Conservation (phyloP, 1,139 yeast species). For the Debaryomyces psychrophilus region DNA sequence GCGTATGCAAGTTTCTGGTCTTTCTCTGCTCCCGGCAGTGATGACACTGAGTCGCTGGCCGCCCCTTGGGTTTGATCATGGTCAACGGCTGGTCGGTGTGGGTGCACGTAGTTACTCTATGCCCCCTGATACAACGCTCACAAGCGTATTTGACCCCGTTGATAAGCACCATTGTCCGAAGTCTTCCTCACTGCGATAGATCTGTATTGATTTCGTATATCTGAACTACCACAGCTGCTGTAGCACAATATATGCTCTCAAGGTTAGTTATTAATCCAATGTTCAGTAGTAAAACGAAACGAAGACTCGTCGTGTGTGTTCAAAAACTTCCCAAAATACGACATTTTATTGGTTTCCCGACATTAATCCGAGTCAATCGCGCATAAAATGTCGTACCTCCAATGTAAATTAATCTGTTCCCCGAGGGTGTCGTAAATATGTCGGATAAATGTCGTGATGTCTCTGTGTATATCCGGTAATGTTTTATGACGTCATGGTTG, state of each 20-base stretch:
- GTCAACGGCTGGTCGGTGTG: conserved; percentile 90
- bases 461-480: too few species aligned
- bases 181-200: neutral
- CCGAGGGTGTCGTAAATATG: too few species aligned
- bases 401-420: too few species aligned
- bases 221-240: neutral
- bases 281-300: neutral
- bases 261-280: neutral
- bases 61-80: conserved; percentile 93
- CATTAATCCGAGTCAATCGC: too few species aligned
- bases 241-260: neutral
- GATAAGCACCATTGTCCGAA: conserved; percentile 68
- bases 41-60: conserved; percentile 90
- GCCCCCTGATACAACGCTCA: conserved; percentile 94
- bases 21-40: conserved; percentile 85
- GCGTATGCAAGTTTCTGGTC: conserved; percentile 66
- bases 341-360: too few species aligned
- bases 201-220: neutral
- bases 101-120: conserved; percentile 88
- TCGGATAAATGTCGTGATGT: too few species aligned
- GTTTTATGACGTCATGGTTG: too few species aligned
- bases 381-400: neutral
- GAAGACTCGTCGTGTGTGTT: neutral
- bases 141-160: conserved; percentile 96
- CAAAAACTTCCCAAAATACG: neutral